A percentile compares a stretch with the other conserved stretches of the same genome.
Evolutionary conservation across 176 grass and related monocot species (phyloP).

Genomic region (Guadua angustifolia): DNA sequence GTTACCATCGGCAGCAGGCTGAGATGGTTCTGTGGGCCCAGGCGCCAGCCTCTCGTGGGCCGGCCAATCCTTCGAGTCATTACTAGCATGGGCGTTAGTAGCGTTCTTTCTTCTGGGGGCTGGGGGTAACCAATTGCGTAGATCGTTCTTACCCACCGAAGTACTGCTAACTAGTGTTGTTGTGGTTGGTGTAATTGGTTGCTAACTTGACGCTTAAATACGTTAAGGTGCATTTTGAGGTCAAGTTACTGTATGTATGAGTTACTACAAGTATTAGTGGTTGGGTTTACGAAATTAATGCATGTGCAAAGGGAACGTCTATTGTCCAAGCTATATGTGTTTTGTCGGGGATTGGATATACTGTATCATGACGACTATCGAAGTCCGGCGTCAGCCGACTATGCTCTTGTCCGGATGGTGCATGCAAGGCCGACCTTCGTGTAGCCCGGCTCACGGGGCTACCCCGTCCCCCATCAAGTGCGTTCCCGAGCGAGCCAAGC

Average conservation of each 20-base stretch:
- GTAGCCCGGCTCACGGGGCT: no score
- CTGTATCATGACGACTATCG: no score
- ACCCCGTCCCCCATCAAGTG: no score
- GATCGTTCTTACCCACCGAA: not conserved
- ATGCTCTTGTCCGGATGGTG: no score
- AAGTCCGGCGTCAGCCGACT: no score
- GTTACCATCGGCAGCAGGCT: not conserved
- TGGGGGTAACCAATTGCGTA: no score
- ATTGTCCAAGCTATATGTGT: not conserved
- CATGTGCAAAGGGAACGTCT: not conserved
- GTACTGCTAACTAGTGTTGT: not conserved
- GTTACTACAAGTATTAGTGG: not conserved
- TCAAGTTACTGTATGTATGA: not conserved
- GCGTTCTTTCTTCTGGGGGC: not conserved
- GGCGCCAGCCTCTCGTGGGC: not conserved
- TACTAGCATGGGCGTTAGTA: slow-evolving; percentile 12
- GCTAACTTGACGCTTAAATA: not conserved
- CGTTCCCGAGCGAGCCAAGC: no score
- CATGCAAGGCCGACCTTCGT: no score
- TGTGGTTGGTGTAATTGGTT: not conserved
- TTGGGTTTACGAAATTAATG: not conserved
- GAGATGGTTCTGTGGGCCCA: slow-evolving; percentile 61
- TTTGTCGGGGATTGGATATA: no score
- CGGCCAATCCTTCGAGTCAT: slow-evolving; percentile 17
- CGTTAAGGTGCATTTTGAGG: not conserved